phyloP scores from a whole-genome alignment of 768 basidiomycete genomes.

The Mycena olivaceomarginata region DNA sequence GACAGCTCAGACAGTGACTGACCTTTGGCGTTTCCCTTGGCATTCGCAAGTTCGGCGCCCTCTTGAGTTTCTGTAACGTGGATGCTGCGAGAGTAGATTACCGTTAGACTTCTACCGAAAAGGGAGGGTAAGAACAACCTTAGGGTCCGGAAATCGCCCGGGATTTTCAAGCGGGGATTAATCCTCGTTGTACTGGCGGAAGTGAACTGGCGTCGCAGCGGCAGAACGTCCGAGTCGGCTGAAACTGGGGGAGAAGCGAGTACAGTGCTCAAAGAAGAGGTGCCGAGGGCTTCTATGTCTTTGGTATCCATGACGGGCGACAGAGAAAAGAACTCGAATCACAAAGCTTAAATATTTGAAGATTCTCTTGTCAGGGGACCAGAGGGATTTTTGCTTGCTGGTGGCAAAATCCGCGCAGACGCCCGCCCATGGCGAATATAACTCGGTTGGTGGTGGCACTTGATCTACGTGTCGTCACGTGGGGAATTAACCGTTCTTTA shows the following conservation, averaged over 20 bases:
- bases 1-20: neutral
- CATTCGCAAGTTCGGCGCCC: conserved; percentile 12
- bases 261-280: neutral
- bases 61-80: conserved; percentile 53
- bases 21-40: conserved; percentile 43
- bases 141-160: conserved; percentile 50
- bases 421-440: neutral
- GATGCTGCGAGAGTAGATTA: conserved; percentile 34
- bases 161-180: conserved; percentile 44
- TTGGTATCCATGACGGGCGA: neutral
- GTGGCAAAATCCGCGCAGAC: neutral
- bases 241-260: neutral
- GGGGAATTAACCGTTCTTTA: too few relatives aligned
- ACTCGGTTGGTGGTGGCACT: neutral
- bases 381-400: neutral
- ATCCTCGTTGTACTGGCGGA: conserved; percentile 30
- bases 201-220: conserved; percentile 1
- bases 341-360: neutral
- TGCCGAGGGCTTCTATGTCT: conserved; percentile 8
- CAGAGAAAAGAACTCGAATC: neutral
- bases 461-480: neutral
- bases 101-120: neutral
- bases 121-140: conserved; percentile 35
- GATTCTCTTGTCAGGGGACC: neutral
- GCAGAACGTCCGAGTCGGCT: neutral